A percentile compares a stretch with the other conserved stretches of the same genome.
These are phyloP conservation scores for Candida sojae DNA, from an alignment of 1,139 yeast species.

Conservation along the genomic window DNA sequence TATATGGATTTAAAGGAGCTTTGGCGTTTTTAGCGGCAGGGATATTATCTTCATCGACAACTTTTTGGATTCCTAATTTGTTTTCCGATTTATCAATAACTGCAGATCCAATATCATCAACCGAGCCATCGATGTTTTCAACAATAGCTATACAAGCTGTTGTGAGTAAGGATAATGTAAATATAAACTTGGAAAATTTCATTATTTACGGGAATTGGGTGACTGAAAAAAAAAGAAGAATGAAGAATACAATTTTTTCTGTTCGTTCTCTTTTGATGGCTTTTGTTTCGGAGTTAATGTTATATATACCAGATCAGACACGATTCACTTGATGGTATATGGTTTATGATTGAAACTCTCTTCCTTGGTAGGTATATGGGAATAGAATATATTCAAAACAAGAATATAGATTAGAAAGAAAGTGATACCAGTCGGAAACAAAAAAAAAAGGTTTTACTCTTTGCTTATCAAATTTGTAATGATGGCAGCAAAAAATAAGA, in stretches of 20 bases:
- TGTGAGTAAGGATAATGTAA: conserved; percentile 9
- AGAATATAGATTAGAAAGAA: too few relatives aligned
- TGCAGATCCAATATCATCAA: conserved; percentile 6
- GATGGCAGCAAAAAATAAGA: not conserved
- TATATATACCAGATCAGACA: too few relatives aligned
- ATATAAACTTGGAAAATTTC: conserved; percentile 10
- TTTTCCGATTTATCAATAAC: conserved; percentile 15
- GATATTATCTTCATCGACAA: conserved; percentile 31
- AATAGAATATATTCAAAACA: too few relatives aligned
- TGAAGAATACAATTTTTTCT: not conserved
- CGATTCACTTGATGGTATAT: too few relatives aligned
- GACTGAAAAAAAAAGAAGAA: conserved; percentile 1
- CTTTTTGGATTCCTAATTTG: conserved; percentile 25
- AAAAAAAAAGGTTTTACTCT: not conserved
- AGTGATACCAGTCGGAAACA: not conserved
- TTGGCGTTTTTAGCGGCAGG: conserved; percentile 30
- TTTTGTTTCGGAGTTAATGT: too few relatives aligned
- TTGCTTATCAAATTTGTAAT: not conserved
- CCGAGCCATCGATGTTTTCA: conserved; percentile 6
- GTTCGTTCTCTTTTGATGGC: not conserved
- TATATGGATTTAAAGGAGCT: conserved; percentile 24
- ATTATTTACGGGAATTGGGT: conserved; percentile 2
- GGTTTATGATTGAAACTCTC: too few relatives aligned
- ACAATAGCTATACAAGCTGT: conserved; percentile 4
- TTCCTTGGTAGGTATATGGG: too few relatives aligned